A percentile compares a stretch with the other conserved stretches of the same genome.
Evolutionary conservation across 2,329 filamentous ascomycete species (phyloP).

Genomic region (Aspergillus aculeatinus): DNA sequence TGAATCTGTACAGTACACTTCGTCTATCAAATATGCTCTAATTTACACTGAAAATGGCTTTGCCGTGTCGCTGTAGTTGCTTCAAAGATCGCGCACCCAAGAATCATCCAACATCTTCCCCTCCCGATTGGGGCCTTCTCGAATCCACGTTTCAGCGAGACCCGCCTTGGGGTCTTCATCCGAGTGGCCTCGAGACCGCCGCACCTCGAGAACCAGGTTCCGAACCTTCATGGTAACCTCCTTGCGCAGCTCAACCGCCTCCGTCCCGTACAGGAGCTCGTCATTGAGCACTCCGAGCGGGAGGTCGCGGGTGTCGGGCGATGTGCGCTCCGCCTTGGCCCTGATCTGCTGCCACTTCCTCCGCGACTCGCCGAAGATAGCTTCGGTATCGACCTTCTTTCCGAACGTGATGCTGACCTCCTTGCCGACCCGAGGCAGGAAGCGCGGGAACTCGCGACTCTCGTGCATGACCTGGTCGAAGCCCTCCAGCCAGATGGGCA

Average conservation of each 20-base stretch:
- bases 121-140: slow-evolving; percentile 54
- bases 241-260: slow-evolving; percentile 73
- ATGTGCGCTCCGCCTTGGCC: slow-evolving; percentile 52
- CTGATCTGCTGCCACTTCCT: slow-evolving; percentile 68
- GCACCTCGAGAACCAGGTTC: slow-evolving; percentile 75
- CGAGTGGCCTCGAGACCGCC: slow-evolving; percentile 68
- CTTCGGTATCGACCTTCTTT: slow-evolving; percentile 69
- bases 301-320: slow-evolving; percentile 35
- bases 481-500: slow-evolving; percentile 94
- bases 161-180: slow-evolving; percentile 78
- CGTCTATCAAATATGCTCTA: slow-evolving; percentile 16
- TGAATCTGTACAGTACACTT: slow-evolving; percentile 3
- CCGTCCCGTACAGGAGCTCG: slow-evolving; percentile 65
- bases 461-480: slow-evolving; percentile 88
- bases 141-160: slow-evolving; percentile 76
- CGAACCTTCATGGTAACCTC: slow-evolving; percentile 79
- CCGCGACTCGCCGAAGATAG: slow-evolving; percentile 74
- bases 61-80: too few relatives aligned
- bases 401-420: slow-evolving; percentile 55
- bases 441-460: slow-evolving; percentile 73
- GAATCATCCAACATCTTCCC: slow-evolving; percentile 62
- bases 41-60: slow-evolving; percentile 11
- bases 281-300: slow-evolving; percentile 61
- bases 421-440: slow-evolving; percentile 76
- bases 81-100: slow-evolving; percentile 57